phyloP scores from a whole-genome alignment of 2,329 filamentous ascomycete genomes.

The Cercospora nicotianae region DNA sequence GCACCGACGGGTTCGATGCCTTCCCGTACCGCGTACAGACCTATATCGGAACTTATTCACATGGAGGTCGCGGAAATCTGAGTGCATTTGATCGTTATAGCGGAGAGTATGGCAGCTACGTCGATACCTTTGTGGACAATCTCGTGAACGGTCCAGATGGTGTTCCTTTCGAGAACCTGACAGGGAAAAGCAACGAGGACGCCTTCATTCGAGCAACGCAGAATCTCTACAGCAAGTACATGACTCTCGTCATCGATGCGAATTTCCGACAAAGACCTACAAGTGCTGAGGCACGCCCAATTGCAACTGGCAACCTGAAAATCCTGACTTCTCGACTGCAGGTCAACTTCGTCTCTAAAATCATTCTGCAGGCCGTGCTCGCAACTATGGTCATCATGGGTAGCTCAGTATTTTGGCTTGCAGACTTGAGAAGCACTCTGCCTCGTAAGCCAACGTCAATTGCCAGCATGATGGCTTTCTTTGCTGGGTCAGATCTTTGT shows the following conservation, averaged over 20 bases:
- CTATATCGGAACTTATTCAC: too few species aligned
- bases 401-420: not conserved
- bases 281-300: not conserved
- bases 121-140: not conserved
- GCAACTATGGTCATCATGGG: not conserved
- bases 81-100: not conserved
- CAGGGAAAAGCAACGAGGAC: not conserved
- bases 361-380: not conserved
- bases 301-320: not conserved
- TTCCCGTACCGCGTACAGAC: not conserved
- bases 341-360: not conserved
- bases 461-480: not conserved
- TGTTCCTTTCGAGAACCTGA: not conserved
- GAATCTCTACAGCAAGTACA: not conserved
- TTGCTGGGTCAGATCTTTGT: not conserved
- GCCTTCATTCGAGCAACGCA: not conserved
- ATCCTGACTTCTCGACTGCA: not conserved
- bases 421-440: not conserved
- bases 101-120: not conserved
- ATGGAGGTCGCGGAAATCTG: not conserved
- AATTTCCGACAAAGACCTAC: not conserved
- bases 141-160: not conserved
- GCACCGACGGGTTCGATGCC: not conserved
- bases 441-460: not conserved
- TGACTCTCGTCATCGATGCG: not conserved